These are phyloP conservation scores for Zymoseptoria tritici DNA, from an alignment of 2,329 filamentous ascomycete genomes.

Conservation along the genomic window DNA sequence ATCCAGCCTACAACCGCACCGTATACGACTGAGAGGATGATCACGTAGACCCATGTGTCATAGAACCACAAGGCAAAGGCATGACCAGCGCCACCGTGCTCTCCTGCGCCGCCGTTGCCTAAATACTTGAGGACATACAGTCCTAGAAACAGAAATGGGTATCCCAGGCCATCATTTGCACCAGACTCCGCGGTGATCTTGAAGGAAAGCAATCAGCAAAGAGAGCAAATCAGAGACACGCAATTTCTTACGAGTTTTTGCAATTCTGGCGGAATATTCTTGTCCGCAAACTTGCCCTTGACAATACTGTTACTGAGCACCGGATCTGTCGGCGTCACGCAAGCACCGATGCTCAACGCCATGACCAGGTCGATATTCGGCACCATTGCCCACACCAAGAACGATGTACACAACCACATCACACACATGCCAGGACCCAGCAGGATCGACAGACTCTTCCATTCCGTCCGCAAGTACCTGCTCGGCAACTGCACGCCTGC, in stretches of 20 bases:
- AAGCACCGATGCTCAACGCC: constrained; percentile 71
- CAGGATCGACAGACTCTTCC: constrained; percentile 65
- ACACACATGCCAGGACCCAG: constrained; percentile 75
- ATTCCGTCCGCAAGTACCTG: constrained; percentile 71
- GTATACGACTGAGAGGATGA: constrained; percentile 70
- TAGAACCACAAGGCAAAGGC: constrained; percentile 78
- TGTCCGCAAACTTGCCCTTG: constrained; percentile 87
- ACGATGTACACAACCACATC: constrained; percentile 81
- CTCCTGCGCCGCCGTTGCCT: constrained; percentile 49
- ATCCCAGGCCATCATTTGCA: constrained; percentile 81
- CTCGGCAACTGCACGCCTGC: constrained; percentile 82
- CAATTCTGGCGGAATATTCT: constrained; percentile 73
- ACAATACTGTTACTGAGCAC: constrained; percentile 83
- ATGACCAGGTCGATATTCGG: constrained; percentile 67
- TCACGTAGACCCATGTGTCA: constrained; percentile 77
- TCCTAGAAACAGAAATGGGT: constrained; percentile 79
- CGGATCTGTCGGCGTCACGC: constrained; percentile 87
- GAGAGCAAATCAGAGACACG: neutral
- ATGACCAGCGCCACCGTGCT: constrained; percentile 51
- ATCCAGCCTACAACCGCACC: constrained; percentile 72
- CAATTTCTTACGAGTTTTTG: constrained; percentile 52
- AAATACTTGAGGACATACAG: constrained; percentile 75
- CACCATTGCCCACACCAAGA: constrained; percentile 70
- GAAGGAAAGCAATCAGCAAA: neutral
- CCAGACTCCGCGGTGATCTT: constrained; percentile 60